Percentiles rank a stretch among this genome's conserved stretches.
These are phyloP conservation scores for Tetrapisispora fleetii DNA, from an alignment of 805 yeast genomes.

Conservation along the genomic window DNA sequence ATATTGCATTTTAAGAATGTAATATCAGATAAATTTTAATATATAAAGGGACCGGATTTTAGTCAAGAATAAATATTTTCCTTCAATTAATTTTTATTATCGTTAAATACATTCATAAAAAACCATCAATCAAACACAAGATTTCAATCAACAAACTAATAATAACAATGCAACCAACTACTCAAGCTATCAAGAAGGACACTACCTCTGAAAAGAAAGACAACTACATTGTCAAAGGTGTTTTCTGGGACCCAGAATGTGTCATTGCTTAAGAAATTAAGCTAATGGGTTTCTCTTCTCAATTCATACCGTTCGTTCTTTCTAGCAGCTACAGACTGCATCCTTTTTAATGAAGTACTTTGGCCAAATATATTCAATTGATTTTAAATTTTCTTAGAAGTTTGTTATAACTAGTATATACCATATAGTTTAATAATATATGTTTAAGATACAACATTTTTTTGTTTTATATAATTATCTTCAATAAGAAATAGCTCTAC, in stretches of 20 bases:
- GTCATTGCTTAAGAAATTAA: conserved; percentile 16
- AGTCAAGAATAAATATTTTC: not conserved
- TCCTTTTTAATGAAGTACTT: not conserved
- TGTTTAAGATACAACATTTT: not conserved
- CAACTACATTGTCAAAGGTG: conserved; percentile 17
- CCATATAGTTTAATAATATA: not conserved
- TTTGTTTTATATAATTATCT: not conserved
- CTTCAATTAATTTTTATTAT: too few relatives aligned
- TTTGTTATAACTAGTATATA: not conserved
- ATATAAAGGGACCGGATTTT: not conserved
- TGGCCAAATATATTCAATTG: not conserved
- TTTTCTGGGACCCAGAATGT: conserved; percentile 18
- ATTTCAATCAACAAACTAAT: not conserved
- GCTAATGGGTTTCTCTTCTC: not conserved
- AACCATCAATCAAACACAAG: conserved; percentile 1
- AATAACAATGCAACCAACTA: conserved; percentile 22
- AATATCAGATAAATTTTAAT: not conserved
- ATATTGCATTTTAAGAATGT: too few relatives aligned
- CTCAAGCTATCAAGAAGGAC: conserved; percentile 20
- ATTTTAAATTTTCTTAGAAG: not conserved
- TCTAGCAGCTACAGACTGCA: not conserved
- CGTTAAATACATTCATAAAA: not conserved
- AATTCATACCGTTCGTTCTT: not conserved
- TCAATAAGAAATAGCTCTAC: too few relatives aligned
- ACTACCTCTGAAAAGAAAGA: conserved; percentile 20